Evolutionary conservation across 495 filamentous ascomycete genomes (phyloP), one percentile per base, ranked within the genome.

Genomic region (Penicillium desertorum): DNA sequence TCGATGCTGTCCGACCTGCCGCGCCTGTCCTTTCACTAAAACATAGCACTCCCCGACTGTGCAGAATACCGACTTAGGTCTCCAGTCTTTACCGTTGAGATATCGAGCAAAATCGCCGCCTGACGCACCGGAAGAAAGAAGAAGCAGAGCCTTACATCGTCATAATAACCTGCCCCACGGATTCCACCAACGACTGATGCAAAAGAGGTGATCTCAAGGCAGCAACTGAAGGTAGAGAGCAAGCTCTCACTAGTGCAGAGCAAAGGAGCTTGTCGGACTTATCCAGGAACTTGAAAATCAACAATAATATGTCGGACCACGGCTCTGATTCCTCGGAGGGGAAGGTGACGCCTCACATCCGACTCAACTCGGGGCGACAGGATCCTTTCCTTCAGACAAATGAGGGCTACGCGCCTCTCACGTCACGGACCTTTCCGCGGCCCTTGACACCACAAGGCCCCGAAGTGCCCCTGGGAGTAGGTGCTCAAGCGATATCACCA

Each of bases 311-410:
- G 60, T 62, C 65, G 45, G 63, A 66, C 46, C 58, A 61, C 41
- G 55, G 49, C 41, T 59, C 58, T 16, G 54, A 62, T 22, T 29
- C 49, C 4, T 49, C 58, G 1, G 47, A 58, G 37, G 53, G 32
- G 36, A 51, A 34, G 22, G 59, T 54, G 20, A 62, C 72, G 62
- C 81, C 82, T 57, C 84, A 86, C 56, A 80, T 87, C 45, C 76
- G 80, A 45, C 75, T 88, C 30, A 87, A 87, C 57, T 85, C 82
- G 14, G 83, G 77, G 14, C 75, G 71, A 41, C 76, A 83, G 52
- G 75, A 86, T 59, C 74, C 82, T 7, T 73, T 81, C 48, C 49
- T 63, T 10, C 74, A 77, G 45, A 48, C 62, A 52, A 39, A 71
- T 53, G 57, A 69, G 48, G 56, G 62, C 49, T 64, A 62, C 60